Percentiles rank a stretch among this genome's conserved stretches.
phyloP scores from a whole-genome alignment of 179 eudicot species.

The Silene coronaria region DNA sequence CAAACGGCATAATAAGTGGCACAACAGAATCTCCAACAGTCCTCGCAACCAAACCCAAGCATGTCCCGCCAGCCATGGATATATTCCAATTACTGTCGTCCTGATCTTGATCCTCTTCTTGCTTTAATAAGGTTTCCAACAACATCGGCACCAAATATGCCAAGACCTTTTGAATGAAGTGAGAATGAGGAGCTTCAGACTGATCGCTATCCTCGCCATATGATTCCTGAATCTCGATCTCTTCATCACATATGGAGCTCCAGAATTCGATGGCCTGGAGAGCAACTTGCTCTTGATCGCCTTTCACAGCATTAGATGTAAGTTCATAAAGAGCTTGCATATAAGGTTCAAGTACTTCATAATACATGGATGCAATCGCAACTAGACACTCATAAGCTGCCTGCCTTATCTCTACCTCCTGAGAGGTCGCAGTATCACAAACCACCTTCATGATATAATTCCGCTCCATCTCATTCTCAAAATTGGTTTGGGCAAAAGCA shows the following conservation, averaged over 20 bases:
- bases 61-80: slow-evolving; percentile 96
- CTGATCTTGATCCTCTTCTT: slow-evolving; percentile 93
- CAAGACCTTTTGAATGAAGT: slow-evolving; percentile 75
- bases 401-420: slow-evolving; percentile 64
- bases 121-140: slow-evolving; percentile 79
- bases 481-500: slow-evolving; percentile 83
- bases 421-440: slow-evolving; percentile 67
- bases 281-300: slow-evolving; percentile 79
- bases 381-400: slow-evolving; percentile 91
- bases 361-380: slow-evolving; percentile 83
- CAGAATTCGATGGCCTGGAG: slow-evolving; percentile 94
- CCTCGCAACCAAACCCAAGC: slow-evolving; percentile 79
- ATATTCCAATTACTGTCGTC: slow-evolving; percentile 84
- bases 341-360: slow-evolving; percentile 72
- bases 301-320: slow-evolving; percentile 71
- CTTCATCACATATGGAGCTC: slow-evolving; percentile 97
- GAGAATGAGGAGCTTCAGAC: slow-evolving; percentile 49
- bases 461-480: slow-evolving; percentile 81
- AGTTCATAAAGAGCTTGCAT: slow-evolving; percentile 76
- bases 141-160: slow-evolving; percentile 64
- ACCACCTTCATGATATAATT: slow-evolving; percentile 78
- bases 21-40: slow-evolving; percentile 87
- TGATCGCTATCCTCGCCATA: slow-evolving; percentile 44
- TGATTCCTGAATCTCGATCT: slow-evolving; percentile 69
- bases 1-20: slow-evolving; percentile 89